Evolutionary conservation across 192 early-diverging fungal genomes (phyloP), one percentile per base, ranked within the genome.

Genomic region (Linnemannia elongata): DNA sequence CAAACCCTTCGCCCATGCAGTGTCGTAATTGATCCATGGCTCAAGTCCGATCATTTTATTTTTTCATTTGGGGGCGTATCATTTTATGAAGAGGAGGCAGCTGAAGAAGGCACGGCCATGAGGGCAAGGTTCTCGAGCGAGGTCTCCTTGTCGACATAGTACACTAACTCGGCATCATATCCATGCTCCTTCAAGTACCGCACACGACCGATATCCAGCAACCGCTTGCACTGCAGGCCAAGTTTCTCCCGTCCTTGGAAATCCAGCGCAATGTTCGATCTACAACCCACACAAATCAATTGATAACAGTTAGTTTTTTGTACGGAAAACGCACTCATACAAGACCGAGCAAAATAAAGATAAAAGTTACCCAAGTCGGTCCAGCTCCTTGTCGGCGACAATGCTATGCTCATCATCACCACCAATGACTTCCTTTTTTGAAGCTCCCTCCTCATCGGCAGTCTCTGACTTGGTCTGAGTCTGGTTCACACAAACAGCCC

Each of bases 111-210:
- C 6, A 88, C 86, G 4, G 92, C 94, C 52, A 96, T 88, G 69
- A 97, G 84, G 10, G 94, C 94, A 36, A 94, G 81, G 88, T 97
- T 97, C 83, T 97, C 96, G 63, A 96, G 86, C 3, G 91, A 94
- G 13, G 93, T 92, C 36, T 88, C 82, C 70, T 88, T 76, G 44
- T 90, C 91, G 24, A 93, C 93, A 88, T 96, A 97, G 73, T 97
- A 94, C 10, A 96, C 92, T n/a, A 97, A 90, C 74, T 93, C 89
- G 4, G 90, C 91, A 52, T 94, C 85, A 77, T 95, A 94, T 0
- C 95, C 94, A 72, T 93, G 57, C 54, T 82, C 77, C 20, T 89
- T 68, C 44, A 97, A 79, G 42, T 90, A 95, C 20, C 83, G 69
- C 1, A 90, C 85, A 30, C 97, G 89, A 9, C 97, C 97, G 63